Evolutionary conservation across 441 rosid species (phyloP), one percentile per base, ranked within the genome.

Genomic region (Erysimum cheiri): DNA sequence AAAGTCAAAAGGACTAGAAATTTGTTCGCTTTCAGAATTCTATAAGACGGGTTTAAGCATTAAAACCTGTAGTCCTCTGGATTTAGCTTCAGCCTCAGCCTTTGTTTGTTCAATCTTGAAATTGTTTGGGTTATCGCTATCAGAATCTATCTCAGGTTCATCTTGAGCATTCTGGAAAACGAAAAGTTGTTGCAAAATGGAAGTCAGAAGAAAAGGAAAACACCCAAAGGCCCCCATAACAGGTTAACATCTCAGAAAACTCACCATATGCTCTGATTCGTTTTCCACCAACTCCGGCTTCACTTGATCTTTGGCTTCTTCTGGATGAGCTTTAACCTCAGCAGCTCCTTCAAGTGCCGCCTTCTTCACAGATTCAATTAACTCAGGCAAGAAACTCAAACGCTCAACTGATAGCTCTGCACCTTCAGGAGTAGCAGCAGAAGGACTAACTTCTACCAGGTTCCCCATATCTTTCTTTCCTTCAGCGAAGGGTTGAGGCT

Each of bases 61-160:
- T 70, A 52, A 33, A 73, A 91, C 99, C 95, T 92, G 99, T 73
- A 95, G 78, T 79, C 99, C 99, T 75, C 90, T 86, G 37, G 90
- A 82, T 73, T 79, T 83, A 55, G 99, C 98, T 85, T 95, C 98
- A 53, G 86, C 96, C 82, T 95, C 99, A 0, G 99, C 99, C 58
- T 88, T 87, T 60, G 98, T 95, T 46, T 85, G 95, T 85, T 95
- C 99, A 73, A 95, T 95, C 85, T 84, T 89, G 69, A 82, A 83
- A 50, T 67, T 79, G 55, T 81, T 71, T 59, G 83, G 61, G 80
- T 77, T 78, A 17, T 92, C 93, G 44, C 67, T 83, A 71, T 92
- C 97, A 62, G 86, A 86, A 78, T 81, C 92, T 78, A 80, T 29
- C 82, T 86, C 96, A 69, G 63, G 19, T 65, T 88, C 93, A 54